Conservation (phyloP, 176 grass and related monocot species). For the Avena atlantica region DNA sequence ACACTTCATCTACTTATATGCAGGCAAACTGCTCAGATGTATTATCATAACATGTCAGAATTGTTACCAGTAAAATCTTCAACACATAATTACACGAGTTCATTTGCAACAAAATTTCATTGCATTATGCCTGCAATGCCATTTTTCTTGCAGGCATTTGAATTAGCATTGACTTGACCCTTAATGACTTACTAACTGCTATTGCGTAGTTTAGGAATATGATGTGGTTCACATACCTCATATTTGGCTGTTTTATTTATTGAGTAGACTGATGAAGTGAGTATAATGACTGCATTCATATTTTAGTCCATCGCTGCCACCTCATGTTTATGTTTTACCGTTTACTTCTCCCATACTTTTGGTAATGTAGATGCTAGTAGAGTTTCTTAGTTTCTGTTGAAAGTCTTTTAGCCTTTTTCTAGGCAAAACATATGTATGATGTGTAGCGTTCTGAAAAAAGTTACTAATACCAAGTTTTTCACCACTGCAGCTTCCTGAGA, state of each 20-base stretch:
- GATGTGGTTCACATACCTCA: neutral
- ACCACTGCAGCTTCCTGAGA: constrained; percentile 68
- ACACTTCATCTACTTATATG: constrained; percentile 5
- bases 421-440: constrained; percentile 2
- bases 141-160: neutral
- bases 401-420: constrained; percentile 13
- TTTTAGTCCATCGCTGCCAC: constrained; percentile 2
- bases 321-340: neutral
- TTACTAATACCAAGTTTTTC: constrained; percentile 34
- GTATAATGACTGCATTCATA: constrained; percentile 10
- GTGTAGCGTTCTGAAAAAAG: neutral
- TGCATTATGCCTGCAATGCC: neutral
- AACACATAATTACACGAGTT: neutral
- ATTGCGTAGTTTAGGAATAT: neutral
- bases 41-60: neutral
- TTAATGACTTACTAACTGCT: constrained; percentile 10
- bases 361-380: neutral
- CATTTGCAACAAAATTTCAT: constrained; percentile 8
- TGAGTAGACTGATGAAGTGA: neutral
- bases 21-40: neutral
- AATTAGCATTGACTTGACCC: neutral
- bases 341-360: constrained; percentile 18
- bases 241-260: constrained; percentile 7
- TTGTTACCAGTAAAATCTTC: neutral
- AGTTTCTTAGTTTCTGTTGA: constrained; percentile 10